Base-by-base conservation (phyloP, 805 yeast species). In the Danielozyma ontarioensis region DNA sequence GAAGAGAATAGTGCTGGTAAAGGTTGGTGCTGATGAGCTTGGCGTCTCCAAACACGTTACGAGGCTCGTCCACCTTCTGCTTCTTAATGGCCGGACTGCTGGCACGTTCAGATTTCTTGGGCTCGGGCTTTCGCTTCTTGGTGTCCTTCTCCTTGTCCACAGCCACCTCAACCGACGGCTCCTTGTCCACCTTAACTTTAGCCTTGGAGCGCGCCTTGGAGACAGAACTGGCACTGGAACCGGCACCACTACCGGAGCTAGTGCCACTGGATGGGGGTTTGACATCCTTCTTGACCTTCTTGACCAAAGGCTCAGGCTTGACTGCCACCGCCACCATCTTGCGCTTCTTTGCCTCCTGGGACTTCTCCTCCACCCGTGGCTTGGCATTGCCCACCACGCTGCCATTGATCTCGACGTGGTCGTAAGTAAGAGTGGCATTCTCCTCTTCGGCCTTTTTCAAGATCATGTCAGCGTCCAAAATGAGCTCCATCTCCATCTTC, bases 401-500 rank as follows among this genome's bases (percentile, higher is more conserved):
- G 8, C 6, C 8, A 19, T 6, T 10, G 10, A 19, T 19, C 8
- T 19, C 22, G 8, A 10, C 22, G 5, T 5, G 13, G 13, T n/a
- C 29, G 14, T 27, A 15, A 8, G 11, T 5, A 23, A 27, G 29
- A 13, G 11, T 14, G 4, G n/a, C 25, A 13, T 10, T 17, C 17
- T n/a, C 25, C 12, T 12, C 33, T 22, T 67, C 72, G 18, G 83
- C 70, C 28, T 79, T 76, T 13, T 60, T 62, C 4, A 73, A 39
- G 18, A 81, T 78, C 27, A 53, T 42, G 29, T 71, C 76, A 1
- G 84, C 63, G 55, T 88, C 96, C 22, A 68, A 69, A 1, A 78
- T 53, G 22, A 76, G 61, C 46, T 80, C 97, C 38, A 70, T 65
- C 43, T 89, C 97, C 1, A 83, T 55, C 35, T 68, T 71, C 41